Evolutionary conservation across 2,329 filamentous ascomycete genomes (phyloP).

Genomic region (Aspergillus sp.): DNA sequence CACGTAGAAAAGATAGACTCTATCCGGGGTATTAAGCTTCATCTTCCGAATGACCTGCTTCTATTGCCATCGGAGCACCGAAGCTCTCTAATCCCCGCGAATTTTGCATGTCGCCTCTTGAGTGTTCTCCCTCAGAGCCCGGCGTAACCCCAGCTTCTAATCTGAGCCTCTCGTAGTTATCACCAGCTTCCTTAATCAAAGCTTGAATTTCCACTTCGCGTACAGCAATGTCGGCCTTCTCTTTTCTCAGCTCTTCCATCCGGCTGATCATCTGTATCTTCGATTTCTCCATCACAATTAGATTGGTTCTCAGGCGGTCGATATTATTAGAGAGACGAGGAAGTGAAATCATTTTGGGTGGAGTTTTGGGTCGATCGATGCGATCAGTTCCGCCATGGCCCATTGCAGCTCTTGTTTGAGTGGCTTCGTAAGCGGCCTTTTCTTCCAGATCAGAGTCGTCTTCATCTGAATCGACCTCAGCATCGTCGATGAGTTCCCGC

Average conservation of each 20-base stretch:
- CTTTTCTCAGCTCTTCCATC: slow-evolving; percentile 62
- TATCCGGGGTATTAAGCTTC: slow-evolving; percentile 14
- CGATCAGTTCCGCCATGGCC: slow-evolving; percentile 42
- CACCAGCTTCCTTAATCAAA: slow-evolving; percentile 74
- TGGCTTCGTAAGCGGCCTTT: slow-evolving; percentile 77
- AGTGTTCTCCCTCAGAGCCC: slow-evolving; percentile 17
- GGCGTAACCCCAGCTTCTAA: slow-evolving; percentile 34
- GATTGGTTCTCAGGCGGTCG: slow-evolving; percentile 56
- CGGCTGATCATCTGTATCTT: slow-evolving; percentile 57
- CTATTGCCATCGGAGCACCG: slow-evolving; percentile 24
- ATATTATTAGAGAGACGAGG: slow-evolving; percentile 68
- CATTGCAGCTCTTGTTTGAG: slow-evolving; percentile 82
- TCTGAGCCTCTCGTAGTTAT: slow-evolving; percentile 60
- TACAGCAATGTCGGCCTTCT: slow-evolving; percentile 63
- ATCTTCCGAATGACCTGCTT: slow-evolving; percentile 19
- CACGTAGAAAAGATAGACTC: neutral
- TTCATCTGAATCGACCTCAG: slow-evolving; percentile 62
- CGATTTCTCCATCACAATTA: slow-evolving; percentile 60
- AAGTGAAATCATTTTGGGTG: slow-evolving; percentile 71
- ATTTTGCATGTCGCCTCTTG: slow-evolving; percentile 22
- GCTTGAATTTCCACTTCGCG: slow-evolving; percentile 76
- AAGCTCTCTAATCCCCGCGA: slow-evolving; percentile 35
- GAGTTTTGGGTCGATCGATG: slow-evolving; percentile 49
- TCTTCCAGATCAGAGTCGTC: slow-evolving; percentile 61
- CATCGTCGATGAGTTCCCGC: slow-evolving; percentile 74